Evolutionary conservation across 164 flowering plant genomes (phyloP).

Genomic region (Piper longum): DNA sequence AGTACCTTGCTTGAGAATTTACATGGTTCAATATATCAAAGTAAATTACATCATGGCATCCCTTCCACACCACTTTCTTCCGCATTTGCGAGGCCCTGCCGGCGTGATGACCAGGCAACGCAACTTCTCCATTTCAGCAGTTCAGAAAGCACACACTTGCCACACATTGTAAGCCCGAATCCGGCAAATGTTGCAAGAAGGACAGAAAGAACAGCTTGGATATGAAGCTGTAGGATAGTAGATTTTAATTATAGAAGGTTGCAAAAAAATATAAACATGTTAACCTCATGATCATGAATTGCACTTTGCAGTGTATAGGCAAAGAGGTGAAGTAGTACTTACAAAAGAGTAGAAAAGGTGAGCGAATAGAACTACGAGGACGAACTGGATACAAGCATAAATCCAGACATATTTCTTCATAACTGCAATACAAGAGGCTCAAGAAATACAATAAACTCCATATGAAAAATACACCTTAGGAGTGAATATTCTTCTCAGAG

Average conservation of each 20-base stretch:
- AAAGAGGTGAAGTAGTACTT: conserved; percentile 9
- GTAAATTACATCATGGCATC: no score
- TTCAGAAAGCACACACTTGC: conserved; percentile 60
- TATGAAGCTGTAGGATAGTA: conserved; percentile 34
- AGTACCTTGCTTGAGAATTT: no score
- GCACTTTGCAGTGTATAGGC: no score
- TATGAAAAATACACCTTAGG: no score
- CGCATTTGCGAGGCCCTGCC: background rate
- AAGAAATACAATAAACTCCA: background rate
- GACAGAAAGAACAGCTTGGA: conserved; percentile 62
- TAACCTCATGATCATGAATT: no score
- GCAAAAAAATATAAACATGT: no score
- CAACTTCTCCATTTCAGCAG: conserved; percentile 47
- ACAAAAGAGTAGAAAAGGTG: conserved; percentile 81
- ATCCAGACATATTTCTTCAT: conserved; percentile 69
- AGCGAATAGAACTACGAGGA: conserved; percentile 79
- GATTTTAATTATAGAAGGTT: background rate
- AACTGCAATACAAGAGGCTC: conserved; percentile 30
- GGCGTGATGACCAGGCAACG: conserved; percentile 13
- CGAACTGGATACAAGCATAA: conserved; percentile 72
- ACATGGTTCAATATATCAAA: no score
- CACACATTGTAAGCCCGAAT: conserved; percentile 75
- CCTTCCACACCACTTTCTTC: no score
- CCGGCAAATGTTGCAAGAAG: conserved; percentile 83
- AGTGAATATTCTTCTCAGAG: no score